Percentiles rank a stretch among this genome's conserved stretches.
Evolutionary conservation across 495 filamentous ascomycete species (phyloP).

Genomic region (Oidiodendron maius): DNA sequence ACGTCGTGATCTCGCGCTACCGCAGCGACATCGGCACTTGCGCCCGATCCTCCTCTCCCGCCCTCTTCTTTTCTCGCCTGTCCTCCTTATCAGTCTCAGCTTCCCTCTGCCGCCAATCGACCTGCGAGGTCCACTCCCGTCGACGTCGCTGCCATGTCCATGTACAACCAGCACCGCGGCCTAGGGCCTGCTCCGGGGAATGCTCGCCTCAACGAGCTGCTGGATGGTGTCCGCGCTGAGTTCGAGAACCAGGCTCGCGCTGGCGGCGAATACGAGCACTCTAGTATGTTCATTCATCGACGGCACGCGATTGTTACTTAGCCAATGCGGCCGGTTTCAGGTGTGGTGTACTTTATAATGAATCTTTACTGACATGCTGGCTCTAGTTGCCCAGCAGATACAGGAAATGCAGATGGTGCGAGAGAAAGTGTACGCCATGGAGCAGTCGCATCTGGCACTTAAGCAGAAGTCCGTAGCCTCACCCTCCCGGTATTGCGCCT

Average conservation of each 20-base stretch:
- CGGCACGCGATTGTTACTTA: too few relatives aligned
- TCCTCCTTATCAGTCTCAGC: neutral
- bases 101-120: neutral
- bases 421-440: slow-evolving; percentile 83
- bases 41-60: neutral
- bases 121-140: neutral
- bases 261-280: slow-evolving; percentile 78
- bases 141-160: slow-evolving; percentile 43
- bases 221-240: slow-evolving; percentile 84
- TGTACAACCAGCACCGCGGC: slow-evolving; percentile 89
- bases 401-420: slow-evolving; percentile 90
- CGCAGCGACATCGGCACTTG: too few relatives aligned
- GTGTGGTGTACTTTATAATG: too few relatives aligned
- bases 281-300: slow-evolving; percentile 77
- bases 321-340: too few relatives aligned
- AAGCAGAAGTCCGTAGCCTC: slow-evolving; percentile 72
- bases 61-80: neutral
- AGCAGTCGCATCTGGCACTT: slow-evolving; percentile 77
- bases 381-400: slow-evolving; percentile 81
- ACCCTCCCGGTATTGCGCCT: neutral
- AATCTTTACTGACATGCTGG: too few relatives aligned
- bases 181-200: slow-evolving; percentile 58
- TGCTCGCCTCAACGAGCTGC: slow-evolving; percentile 78
- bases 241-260: slow-evolving; percentile 77
- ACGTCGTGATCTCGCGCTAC: too few relatives aligned